Evolutionary conservation across 2,329 filamentous ascomycete species (phyloP), one percentile per base, ranked within the genome.

Genomic region (Apiospora aurea): DNA sequence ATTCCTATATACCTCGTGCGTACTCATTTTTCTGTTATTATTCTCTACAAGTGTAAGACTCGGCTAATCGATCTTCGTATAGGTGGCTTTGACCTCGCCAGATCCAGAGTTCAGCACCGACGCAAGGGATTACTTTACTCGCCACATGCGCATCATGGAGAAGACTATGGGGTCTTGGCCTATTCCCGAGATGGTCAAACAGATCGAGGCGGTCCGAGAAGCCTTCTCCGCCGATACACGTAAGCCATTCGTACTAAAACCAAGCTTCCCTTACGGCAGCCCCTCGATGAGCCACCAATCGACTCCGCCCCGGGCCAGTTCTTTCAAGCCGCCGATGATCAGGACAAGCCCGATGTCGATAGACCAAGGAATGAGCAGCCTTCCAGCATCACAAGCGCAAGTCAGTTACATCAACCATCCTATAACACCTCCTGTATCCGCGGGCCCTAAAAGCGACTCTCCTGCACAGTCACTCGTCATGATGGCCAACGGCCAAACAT

Each of bases 121-220:
- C 80, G 94, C 96, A 7, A 89, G 94, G 44, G 93, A 96, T 74
- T 98, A 93, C 80, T 98, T 98, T 78, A 93, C 94, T 2, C 89
- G 96, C 67, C 95, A 98, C 77, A 98, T 98, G 96, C 91, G 95
- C 71, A 92, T 98, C 49, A 86, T 98, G 72, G 96, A 98, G 81
- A 92, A 91, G 75, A 96, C 95, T 76, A 93, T 94, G 79, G 87
- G 89, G 11, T 91, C 91, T 5, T 97, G 94, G 93, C 93, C 94
- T 1, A 94, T 97, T 89, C 92, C 93, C 2, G 95, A 98, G 77
- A 93, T 97, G 83, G 92, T 97, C 80, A 92, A 91, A 70, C 95
- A 98, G 81, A 94, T 98, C 75, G 92, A 98, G 79, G 93, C 94
- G 51, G 89, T 98, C 44, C 91, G 96, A 53, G 91, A 96, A 79